These are phyloP conservation scores for Lentinula raphanica DNA, from an alignment of 768 basidiomycete species.

Conservation along the genomic window DNA sequence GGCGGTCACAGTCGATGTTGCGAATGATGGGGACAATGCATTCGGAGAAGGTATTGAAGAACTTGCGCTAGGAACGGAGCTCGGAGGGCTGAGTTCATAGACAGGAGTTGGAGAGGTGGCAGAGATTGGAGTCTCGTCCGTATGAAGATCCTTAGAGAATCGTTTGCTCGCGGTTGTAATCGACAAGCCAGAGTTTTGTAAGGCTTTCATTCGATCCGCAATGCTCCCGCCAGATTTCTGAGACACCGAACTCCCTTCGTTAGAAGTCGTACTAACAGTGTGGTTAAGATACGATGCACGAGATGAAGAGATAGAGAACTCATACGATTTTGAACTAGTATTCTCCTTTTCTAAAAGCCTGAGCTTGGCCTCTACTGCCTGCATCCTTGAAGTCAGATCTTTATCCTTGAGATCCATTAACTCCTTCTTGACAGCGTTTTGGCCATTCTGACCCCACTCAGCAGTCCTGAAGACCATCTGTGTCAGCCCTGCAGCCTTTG, in stretches of 20 bases:
- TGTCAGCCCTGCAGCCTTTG: constrained; percentile 55
- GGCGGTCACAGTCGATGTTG: background rate
- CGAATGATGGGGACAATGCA: background rate
- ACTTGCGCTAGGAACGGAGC: background rate
- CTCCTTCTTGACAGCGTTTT: constrained; percentile 56
- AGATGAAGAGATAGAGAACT: background rate
- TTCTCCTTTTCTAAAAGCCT: constrained; percentile 36
- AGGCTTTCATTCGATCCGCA: constrained; percentile 72
- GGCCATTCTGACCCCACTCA: constrained; percentile 37
- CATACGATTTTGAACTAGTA: constrained; percentile 17
- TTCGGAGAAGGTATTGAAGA: background rate
- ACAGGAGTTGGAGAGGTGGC: background rate
- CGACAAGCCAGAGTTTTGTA: constrained; percentile 68
- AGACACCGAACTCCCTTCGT: constrained; percentile 32
- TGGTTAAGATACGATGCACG: background rate
- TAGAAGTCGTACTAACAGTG: background rate
- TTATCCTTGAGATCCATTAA: constrained; percentile 55
- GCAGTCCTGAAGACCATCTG: constrained; percentile 58
- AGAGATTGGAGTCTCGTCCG: background rate
- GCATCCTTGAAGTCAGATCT: constrained; percentile 32
- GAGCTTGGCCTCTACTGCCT: constrained; percentile 41
- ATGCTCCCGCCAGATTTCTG: constrained; percentile 59
- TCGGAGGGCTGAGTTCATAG: background rate
- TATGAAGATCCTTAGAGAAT: constrained; percentile 4
- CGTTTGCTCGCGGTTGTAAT: constrained; percentile 41